Base-by-base conservation (phyloP, 2,329 filamentous ascomycete species). In the Cytospora mali region DNA sequence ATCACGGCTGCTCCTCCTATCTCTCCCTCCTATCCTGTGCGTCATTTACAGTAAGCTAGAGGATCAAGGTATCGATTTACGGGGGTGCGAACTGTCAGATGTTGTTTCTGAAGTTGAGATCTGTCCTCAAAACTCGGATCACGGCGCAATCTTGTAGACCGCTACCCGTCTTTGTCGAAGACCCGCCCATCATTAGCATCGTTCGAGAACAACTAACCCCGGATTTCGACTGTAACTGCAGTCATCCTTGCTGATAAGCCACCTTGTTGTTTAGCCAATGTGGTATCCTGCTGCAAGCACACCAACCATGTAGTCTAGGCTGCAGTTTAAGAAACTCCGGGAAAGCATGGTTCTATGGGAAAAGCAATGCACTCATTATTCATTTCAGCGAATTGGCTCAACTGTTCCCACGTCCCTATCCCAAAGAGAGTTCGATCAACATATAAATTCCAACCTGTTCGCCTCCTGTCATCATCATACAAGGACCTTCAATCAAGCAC, bases 111-210 rank as follows among this genome's bases (percentile, higher is more conserved):
- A 35, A 28, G 31, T 49, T 60, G 21, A 54, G 50, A 60, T 50
- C 28, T 60, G 57, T 60, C 50, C 50, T 27, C 7, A 28, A 11
- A 28, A 33, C 27, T 54, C 21, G 58, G 35, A 35, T 18, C 35
- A 46, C 50, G 58, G 50, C 50, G 35, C 35, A 54, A 48, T 16
- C 42, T 13, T 9, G 31, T 14, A 23, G 25, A n/a, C 25, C 21
- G 9, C 42, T 16, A 9, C 27, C 28, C 42, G 50, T 29, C 23
- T 54, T 31, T 33, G 57, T 33, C 23, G 21, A 7, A 28, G 31
- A 28, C 29, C 52, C 52, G 31, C 25, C 42, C 49, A 23, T 4
- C 33, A 35, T 14, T 11, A 5, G 5, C 18, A n/a, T 42, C 6
- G 18, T n/a, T 21, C 39, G 5, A 23, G 9, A 13, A 10, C 3